Base-by-base conservation (phyloP, 2,329 filamentous ascomycete genomes). In the Apiospora koreana region DNA sequence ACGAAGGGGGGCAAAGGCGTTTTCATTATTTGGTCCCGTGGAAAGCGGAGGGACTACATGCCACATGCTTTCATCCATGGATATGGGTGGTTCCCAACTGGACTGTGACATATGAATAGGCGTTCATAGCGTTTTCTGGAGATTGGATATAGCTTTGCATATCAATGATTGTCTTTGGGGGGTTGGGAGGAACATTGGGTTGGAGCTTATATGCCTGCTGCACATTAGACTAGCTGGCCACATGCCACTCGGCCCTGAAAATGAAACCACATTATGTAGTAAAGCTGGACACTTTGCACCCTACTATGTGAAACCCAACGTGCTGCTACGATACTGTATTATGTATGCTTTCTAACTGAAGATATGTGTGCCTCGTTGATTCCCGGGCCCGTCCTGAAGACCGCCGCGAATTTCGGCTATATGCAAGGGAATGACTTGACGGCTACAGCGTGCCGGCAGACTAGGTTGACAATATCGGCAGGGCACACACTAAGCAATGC, bases 111-210 rank as follows among this genome's bases (percentile, higher is more conserved):
- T 62, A 62, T 62, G 54, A 62, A 62, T 38, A 31, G 54, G 54
- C 54, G 54, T 62, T 62, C 54, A 38, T 62, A 62, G 54, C 54
- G 54, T 62, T 62, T 31, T 38, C 10, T 62, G 54, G 31, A 62
- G 54, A 62, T 62, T 62, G 54, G 54, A 62, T 62, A 62, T 62
- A 62, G 31, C 54, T 62, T 62, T n/a, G 54, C 54, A 62, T 62
- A 62, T 62, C 54, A 38, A 62, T 62, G 31, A 62, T 62, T 35
- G 31, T 21, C 31, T 38, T 62, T 38, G 31, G 21, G 10, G 31
- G 21, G 16, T 62, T 35, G 54, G 31, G 21, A 35, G 50, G 54
- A n/a, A 62, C 21, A 62, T 31, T n/a, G 54, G 54, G 21, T n/a
- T 23, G 54, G 31, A 38, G 54, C 54, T 38, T 38, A 62, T n/a